Evolutionary conservation across 352 stramenopile genomes (phyloP).

Genomic region (Thalassiosira oceanica): DNA sequence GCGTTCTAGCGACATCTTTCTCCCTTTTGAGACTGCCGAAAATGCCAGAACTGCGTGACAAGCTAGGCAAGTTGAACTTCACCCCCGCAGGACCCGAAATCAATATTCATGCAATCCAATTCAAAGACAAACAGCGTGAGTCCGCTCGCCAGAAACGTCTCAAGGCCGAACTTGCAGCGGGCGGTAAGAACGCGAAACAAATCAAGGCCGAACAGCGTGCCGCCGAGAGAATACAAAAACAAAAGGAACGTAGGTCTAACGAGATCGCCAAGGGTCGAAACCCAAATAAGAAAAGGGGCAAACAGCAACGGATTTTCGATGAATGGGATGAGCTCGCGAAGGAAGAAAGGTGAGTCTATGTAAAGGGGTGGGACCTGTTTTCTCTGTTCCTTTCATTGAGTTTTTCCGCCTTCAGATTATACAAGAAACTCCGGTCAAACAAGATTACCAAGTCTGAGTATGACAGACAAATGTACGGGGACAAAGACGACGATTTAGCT

Average conservation of each 20-base stretch:
- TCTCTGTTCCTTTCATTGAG: too few relatives aligned
- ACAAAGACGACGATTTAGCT: constrained; percentile 17
- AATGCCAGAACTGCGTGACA: constrained; percentile 87
- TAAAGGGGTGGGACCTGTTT: too few relatives aligned
- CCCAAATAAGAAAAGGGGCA: constrained; percentile 92
- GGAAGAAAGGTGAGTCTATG: too few relatives aligned
- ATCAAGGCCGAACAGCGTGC: constrained; percentile 78
- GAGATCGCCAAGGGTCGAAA: constrained; percentile 81
- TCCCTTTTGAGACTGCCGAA: constrained; percentile 85
- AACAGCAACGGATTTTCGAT: constrained; percentile 95
- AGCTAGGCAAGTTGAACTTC: constrained; percentile 84
- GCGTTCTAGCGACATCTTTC: constrained; percentile 86
- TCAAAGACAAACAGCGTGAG: constrained; percentile 94
- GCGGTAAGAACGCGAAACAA: constrained; percentile 80
- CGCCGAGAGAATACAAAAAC: constrained; percentile 60
- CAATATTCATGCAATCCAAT: constrained; percentile 90
- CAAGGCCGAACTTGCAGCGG: constrained; percentile 73
- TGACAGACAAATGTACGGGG: constrained; percentile 63
- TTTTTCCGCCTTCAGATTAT: too few relatives aligned
- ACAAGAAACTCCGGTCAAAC: constrained; percentile 95
- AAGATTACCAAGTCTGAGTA: constrained; percentile 93
- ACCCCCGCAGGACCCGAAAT: constrained; percentile 82
- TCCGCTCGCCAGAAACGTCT: constrained; percentile 95
- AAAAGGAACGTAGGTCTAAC: constrained; percentile 69
- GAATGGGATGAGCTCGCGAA: constrained; percentile 99